phyloP scores from a whole-genome alignment of 2,329 filamentous ascomycete species.

The Pestalotiopsis sp. region DNA sequence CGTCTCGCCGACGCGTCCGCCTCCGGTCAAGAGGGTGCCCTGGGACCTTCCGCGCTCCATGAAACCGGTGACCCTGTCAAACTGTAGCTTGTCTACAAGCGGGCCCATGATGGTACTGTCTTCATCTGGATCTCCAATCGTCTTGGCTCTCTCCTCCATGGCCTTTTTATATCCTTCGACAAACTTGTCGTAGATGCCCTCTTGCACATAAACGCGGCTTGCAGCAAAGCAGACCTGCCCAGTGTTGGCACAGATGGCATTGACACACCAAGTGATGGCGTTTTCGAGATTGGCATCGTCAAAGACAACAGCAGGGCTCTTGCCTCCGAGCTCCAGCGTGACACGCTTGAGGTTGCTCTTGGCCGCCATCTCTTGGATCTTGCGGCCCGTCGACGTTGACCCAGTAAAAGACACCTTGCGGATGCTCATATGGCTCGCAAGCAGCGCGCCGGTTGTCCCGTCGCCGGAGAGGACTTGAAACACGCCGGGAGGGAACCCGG shows the following conservation, averaged over 20 bases:
- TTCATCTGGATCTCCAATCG: conserved; percentile 63
- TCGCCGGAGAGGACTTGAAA: conserved; percentile 41
- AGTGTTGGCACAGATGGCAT: conserved; percentile 66
- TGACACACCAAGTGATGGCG: conserved; percentile 45
- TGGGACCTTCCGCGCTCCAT: background rate
- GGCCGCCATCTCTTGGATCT: conserved; percentile 64
- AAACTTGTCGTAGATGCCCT: conserved; percentile 60
- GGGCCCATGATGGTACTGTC: conserved; percentile 60
- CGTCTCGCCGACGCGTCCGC: conserved; percentile 20
- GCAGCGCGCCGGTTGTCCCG: conserved; percentile 31
- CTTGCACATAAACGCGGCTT: conserved; percentile 70
- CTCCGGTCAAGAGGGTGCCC: background rate
- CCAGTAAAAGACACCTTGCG: conserved; percentile 73
- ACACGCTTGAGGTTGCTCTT: conserved; percentile 68
- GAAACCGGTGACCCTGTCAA: conserved; percentile 39
- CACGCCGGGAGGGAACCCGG: conserved; percentile 41
- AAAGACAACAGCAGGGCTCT: conserved; percentile 66
- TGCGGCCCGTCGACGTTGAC: conserved; percentile 67
- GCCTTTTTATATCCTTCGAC: conserved; percentile 60
- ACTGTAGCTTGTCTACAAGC: conserved; percentile 50
- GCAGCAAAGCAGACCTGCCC: conserved; percentile 78
- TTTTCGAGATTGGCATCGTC: conserved; percentile 65
- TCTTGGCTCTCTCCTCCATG: conserved; percentile 56
- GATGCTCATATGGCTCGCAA: conserved; percentile 36
- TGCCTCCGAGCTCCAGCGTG: conserved; percentile 73